Evolutionary conservation across 305 asterid species (phyloP).

Genomic region (Fraxinus platypoda): DNA sequence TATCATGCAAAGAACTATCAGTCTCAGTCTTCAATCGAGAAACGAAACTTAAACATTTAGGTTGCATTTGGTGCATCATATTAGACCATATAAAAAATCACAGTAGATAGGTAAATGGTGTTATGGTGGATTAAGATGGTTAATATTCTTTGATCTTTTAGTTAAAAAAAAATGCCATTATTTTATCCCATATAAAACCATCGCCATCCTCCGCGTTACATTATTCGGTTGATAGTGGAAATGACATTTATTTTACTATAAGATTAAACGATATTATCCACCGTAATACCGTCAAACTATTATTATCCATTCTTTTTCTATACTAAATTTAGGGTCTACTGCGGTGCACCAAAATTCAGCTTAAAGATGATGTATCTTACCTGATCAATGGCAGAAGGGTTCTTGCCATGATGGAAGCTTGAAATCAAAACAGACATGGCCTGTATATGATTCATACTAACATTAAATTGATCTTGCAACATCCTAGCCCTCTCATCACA

Average conservation of each 20-base stretch:
- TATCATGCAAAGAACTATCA: not conserved
- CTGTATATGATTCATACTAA: slow-evolving; percentile 91
- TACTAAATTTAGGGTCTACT: not conserved
- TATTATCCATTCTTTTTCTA: not conserved
- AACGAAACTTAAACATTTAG: not conserved
- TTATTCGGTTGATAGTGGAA: no score
- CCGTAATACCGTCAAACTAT: not conserved
- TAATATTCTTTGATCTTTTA: not conserved
- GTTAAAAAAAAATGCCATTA: not conserved
- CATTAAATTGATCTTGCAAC: slow-evolving; percentile 97
- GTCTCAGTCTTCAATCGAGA: not conserved
- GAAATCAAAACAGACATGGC: slow-evolving; percentile 93
- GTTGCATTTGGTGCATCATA: no score
- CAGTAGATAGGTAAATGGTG: no score
- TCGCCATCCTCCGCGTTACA: not conserved
- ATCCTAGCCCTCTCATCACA: slow-evolving; percentile 96
- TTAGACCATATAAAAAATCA: no score
- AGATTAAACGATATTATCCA: not conserved
- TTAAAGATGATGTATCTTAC: slow-evolving; percentile 28
- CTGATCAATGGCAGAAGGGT: slow-evolving; percentile 90
- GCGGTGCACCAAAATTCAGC: not conserved
- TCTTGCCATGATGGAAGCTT: slow-evolving; percentile 78
- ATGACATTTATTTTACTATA: no score
- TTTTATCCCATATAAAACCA: not conserved
- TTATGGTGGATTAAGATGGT: not conserved